A percentile compares a stretch with the other conserved stretches of the same genome.
Conservation (phyloP, 176 grass and related monocot genomes). For the Cocos nucifera region DNA sequence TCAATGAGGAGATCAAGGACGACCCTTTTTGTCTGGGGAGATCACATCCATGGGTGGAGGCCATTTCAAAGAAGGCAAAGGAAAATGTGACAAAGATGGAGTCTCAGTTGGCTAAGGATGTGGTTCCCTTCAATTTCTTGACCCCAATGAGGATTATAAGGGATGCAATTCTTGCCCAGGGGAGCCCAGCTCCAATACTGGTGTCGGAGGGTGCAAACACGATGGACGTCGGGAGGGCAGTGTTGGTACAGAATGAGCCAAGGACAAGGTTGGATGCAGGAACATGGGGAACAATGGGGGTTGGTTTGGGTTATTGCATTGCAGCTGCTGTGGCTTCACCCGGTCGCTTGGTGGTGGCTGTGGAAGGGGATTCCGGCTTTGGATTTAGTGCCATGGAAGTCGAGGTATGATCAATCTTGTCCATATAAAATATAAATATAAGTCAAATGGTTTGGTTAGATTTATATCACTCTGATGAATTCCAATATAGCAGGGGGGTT, state of each 20-base stretch:
- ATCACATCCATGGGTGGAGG: conserved; percentile 76
- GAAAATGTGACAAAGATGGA: conserved; percentile 78
- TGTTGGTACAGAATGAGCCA: conserved; percentile 90
- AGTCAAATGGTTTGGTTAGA: too few species aligned
- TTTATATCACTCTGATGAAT: too few species aligned
- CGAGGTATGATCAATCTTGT: conserved; percentile 43
- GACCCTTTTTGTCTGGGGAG: conserved; percentile 64
- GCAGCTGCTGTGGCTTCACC: conserved; percentile 69
- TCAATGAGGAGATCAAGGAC: conserved; percentile 86
- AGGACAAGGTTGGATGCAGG: conserved; percentile 90
- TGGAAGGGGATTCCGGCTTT: conserved; percentile 92
- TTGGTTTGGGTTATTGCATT: conserved; percentile 93
- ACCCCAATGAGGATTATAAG: conserved; percentile 81
- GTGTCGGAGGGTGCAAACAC: conserved; percentile 91
- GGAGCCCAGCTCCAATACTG: conserved; percentile 55
- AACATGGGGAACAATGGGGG: conserved; percentile 95
- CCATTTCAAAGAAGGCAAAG: conserved; percentile 68
- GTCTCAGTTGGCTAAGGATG: conserved; percentile 51
- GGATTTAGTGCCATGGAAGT: conserved; percentile 98
- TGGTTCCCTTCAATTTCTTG: conserved; percentile 89
- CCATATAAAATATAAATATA: too few species aligned
- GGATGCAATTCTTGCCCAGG: conserved; percentile 66
- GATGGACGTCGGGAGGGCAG: conserved; percentile 87
- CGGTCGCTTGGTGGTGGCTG: conserved; percentile 66
- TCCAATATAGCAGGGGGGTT: too few species aligned